Conservation (phyloP, 805 yeast species). For the fission yeast (Schizosaccharomyces pombe) region DNA sequence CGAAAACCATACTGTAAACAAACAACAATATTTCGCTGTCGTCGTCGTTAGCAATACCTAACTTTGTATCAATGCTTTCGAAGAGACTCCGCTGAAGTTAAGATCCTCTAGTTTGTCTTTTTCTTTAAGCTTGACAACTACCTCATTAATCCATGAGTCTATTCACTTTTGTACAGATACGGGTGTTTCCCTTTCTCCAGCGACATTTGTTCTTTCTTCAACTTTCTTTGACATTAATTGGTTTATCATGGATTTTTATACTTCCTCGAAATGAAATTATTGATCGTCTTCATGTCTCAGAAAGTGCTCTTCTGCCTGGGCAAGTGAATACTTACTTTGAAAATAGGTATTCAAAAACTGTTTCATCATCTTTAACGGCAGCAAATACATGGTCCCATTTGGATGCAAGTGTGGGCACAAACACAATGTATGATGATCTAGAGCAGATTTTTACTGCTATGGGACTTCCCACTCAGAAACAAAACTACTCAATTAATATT, state of each 20-base stretch:
- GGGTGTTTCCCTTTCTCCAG: not conserved
- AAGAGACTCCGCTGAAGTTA: no score
- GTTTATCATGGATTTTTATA: constrained; percentile 31
- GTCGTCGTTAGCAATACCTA: no score
- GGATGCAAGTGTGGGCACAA: constrained; percentile 16
- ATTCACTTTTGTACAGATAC: not conserved
- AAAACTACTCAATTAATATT: constrained; percentile 33
- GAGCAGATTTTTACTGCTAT: not conserved
- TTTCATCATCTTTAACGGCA: not conserved
- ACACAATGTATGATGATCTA: constrained; percentile 33
- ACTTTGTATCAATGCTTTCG: no score
- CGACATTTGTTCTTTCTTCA: not conserved
- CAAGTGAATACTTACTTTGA: constrained; percentile 81
- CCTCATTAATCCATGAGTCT: no score
- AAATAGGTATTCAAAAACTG: constrained; percentile 36
- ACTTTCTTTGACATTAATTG: constrained; percentile 16
- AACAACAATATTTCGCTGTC: no score
- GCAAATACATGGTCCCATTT: not conserved
- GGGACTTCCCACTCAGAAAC: constrained; percentile 37
- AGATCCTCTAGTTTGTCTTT: no score
- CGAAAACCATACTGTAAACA: no score
- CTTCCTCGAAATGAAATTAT: constrained; percentile 66
- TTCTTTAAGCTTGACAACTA: no score
- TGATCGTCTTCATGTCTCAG: constrained; percentile 68
- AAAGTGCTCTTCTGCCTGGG: constrained; percentile 90